Base-by-base conservation (phyloP, 2,329 filamentous ascomycete species). In the Parafenestella ontariensis region DNA sequence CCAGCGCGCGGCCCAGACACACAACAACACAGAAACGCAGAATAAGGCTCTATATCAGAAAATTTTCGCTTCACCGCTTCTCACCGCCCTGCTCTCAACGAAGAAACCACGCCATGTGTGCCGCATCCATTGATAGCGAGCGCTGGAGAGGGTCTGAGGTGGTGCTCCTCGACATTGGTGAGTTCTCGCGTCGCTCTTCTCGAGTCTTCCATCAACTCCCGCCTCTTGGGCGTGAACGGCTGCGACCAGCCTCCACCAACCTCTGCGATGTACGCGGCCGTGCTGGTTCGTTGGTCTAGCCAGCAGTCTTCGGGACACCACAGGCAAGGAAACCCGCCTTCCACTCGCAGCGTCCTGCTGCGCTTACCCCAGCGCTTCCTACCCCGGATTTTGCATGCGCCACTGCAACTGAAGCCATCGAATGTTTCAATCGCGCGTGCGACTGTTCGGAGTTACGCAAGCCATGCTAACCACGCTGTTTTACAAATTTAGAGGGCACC, bases 401-500 rank as follows among this genome's bases (percentile, higher is more conserved):
- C 69, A 71, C 64, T 48, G 52, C 60, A 43, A 59, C 49, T 49
- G 51, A 56, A 64, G 55, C 66, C 60, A 58, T 58, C 56, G 59
- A 52, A 42, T 46, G 55, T 63, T 48, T 57, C 41, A 59, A 50
- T 42, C 58, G 52, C 56, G 49, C 50, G 49, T 58, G 57, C 58
- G 54, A 61, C 58, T 51, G 54, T 66, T 62, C 61, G 34, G 55
- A 50, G 23, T 28, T 23, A 43, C 46, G 36, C 46, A 59, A 46
- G 43, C 37, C 48, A 51, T 52, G 66, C 72, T 75, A 60, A 74
- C 66, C 50, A 53, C 48, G 53, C 52, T 34, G 52, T 59, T 54
- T 61, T 52, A 54, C 64, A 47, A 42, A 43, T 59, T 51, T 64
- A 93, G 90, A 93, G 83, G 90, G 90, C 59, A 93, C 90, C 45